Evolutionary conservation across 2,329 filamentous ascomycete species (phyloP).

Genomic region (Trichoderma atrobrunneum): DNA sequence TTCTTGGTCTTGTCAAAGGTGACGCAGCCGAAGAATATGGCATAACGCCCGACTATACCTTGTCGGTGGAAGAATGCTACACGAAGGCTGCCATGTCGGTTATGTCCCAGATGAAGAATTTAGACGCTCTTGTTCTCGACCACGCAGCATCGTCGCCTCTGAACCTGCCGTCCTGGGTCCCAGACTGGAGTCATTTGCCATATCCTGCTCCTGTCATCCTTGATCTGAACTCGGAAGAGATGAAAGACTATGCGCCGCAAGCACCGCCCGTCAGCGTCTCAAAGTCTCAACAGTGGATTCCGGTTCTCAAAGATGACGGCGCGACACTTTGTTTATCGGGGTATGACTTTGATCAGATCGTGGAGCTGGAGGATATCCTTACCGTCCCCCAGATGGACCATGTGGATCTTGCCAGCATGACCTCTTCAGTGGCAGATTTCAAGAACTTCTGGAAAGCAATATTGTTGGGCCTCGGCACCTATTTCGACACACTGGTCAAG

Average conservation of each 20-base stretch:
- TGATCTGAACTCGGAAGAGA: background rate
- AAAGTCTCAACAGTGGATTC: background rate
- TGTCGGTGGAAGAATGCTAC: background rate
- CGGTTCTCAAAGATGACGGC: background rate
- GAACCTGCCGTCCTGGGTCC: background rate
- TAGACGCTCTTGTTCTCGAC: background rate
- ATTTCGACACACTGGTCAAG: background rate
- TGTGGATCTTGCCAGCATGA: background rate
- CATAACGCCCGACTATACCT: background rate
- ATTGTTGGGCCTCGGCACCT: background rate
- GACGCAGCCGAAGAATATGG: background rate
- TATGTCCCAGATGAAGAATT: background rate
- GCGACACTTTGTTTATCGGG: background rate
- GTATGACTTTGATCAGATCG: background rate
- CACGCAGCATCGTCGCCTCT: background rate
- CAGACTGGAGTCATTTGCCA: background rate
- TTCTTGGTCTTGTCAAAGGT: background rate
- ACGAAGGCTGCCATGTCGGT: background rate
- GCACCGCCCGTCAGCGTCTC: background rate
- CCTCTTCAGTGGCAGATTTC: background rate
- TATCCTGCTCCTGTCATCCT: background rate
- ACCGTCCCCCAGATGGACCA: background rate
- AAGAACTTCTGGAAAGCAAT: background rate
- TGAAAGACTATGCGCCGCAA: background rate
- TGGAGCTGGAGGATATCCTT: background rate